These are phyloP conservation scores for Echium plantagineum DNA, from an alignment of 257 asterid genomes.

Conservation along the genomic window DNA sequence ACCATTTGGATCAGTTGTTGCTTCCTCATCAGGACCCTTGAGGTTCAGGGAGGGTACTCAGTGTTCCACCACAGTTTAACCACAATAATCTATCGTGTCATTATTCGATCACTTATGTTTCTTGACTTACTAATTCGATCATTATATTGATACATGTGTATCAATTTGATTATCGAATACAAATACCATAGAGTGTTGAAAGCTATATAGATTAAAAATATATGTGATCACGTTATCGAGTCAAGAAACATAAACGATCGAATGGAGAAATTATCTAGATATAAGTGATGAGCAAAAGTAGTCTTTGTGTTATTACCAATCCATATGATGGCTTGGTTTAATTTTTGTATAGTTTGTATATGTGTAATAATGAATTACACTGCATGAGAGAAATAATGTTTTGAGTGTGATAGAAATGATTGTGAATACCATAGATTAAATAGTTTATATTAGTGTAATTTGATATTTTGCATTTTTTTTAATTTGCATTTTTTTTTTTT, in stretches of 20 bases:
- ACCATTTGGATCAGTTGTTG: slow-evolving; percentile 46
- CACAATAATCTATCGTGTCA: not conserved
- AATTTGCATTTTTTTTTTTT: no score
- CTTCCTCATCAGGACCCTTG: slow-evolving; percentile 62
- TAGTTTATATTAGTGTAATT: no score
- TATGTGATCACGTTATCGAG: no score
- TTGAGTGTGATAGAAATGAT: not conserved
- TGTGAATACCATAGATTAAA: not conserved
- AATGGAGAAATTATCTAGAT: not conserved
- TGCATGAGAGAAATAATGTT: not conserved
- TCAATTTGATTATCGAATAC: no score
- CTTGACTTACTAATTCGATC: no score
- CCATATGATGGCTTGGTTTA: not conserved
- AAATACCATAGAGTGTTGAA: no score
- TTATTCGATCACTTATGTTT: not conserved
- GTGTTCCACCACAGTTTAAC: slow-evolving; percentile 68
- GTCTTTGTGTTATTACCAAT: not conserved
- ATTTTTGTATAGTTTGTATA: not conserved
- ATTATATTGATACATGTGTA: no score
- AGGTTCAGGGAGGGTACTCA: slow-evolving; percentile 47
- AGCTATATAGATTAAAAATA: no score
- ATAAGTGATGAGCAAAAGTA: not conserved
- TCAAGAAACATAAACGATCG: not conserved
- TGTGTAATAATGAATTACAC: not conserved
- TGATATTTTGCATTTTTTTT: no score